These are phyloP conservation scores for Xylaria telfairii DNA, from an alignment of 495 filamentous ascomycete species.

Conservation along the genomic window DNA sequence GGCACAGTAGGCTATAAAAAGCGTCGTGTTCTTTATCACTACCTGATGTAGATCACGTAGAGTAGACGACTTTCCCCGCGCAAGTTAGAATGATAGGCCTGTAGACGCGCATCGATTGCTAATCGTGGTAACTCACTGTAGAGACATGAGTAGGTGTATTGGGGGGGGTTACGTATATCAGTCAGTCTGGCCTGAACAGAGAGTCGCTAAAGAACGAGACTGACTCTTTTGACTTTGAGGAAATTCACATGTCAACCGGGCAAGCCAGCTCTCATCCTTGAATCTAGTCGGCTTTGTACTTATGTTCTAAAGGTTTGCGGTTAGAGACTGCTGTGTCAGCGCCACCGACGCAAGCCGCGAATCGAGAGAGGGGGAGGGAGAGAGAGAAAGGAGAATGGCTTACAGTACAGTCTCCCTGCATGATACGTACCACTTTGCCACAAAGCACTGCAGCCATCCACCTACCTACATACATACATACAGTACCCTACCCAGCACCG, in stretches of 20 bases:
- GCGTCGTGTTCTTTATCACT: background rate
- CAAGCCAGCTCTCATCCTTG: background rate
- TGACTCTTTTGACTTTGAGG: background rate
- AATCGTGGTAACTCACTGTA: background rate
- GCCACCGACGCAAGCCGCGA: conserved; percentile 19
- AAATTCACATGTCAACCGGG: background rate
- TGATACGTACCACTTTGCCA: conserved; percentile 12
- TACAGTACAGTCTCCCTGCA: too few relatives aligned
- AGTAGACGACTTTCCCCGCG: background rate
- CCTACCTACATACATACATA: too few relatives aligned
- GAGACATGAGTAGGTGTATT: background rate
- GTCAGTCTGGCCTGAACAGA: background rate
- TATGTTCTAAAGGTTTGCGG: background rate
- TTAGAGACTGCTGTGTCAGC: background rate
- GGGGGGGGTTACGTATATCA: background rate
- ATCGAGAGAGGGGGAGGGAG: background rate
- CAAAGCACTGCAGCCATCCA: background rate
- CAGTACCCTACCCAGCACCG: too few relatives aligned
- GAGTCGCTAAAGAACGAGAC: background rate
- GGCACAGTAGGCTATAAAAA: background rate
- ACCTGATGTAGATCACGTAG: background rate
- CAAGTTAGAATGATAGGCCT: background rate
- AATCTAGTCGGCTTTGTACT: background rate
- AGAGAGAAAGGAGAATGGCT: background rate
- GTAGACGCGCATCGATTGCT: background rate